A percentile compares a stretch with the other conserved stretches of the same genome.
Conservation (phyloP, 345 rosid genomes). For the Physaria fendleri region DNA sequence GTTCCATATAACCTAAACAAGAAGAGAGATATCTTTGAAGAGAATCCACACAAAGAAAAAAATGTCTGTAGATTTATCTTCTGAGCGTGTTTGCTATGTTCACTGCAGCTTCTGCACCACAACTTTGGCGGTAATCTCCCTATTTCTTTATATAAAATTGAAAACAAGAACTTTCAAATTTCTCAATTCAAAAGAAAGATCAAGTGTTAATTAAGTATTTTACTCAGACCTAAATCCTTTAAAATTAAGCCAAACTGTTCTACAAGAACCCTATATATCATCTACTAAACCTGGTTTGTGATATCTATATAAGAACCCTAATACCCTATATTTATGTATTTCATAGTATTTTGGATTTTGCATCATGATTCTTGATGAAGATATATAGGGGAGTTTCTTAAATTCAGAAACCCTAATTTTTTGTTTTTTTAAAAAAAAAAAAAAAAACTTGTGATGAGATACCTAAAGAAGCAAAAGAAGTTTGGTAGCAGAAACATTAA, state of each 20-base stretch:
- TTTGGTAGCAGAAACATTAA: constrained; percentile 20
- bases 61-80: constrained; percentile 67
- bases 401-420: constrained; percentile 30
- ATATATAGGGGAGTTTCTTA: constrained; percentile 8
- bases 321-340: not conserved
- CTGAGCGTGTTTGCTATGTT: constrained; percentile 87
- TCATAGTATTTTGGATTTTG: constrained; percentile 10
- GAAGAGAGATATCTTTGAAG: constrained; percentile 1
- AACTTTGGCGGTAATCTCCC: constrained; percentile 71
- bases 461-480: constrained; percentile 27
- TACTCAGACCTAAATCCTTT: constrained; percentile 23
- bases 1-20: constrained; percentile 1
- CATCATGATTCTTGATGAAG: constrained; percentile 5
- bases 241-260: too few relatives aligned
- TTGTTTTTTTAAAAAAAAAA: not conserved
- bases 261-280: too few relatives aligned
- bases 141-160: not conserved
- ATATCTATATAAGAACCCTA: too few relatives aligned
- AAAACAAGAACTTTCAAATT: too few relatives aligned
- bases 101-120: constrained; percentile 99
- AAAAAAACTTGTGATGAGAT: constrained; percentile 6
- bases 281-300: not conserved
- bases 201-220: not conserved
- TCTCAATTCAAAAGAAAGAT: not conserved
- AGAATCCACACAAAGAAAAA: too few relatives aligned